Evolutionary conservation across 495 filamentous ascomycete genomes (phyloP).

Genomic region (Penicillium herquei): DNA sequence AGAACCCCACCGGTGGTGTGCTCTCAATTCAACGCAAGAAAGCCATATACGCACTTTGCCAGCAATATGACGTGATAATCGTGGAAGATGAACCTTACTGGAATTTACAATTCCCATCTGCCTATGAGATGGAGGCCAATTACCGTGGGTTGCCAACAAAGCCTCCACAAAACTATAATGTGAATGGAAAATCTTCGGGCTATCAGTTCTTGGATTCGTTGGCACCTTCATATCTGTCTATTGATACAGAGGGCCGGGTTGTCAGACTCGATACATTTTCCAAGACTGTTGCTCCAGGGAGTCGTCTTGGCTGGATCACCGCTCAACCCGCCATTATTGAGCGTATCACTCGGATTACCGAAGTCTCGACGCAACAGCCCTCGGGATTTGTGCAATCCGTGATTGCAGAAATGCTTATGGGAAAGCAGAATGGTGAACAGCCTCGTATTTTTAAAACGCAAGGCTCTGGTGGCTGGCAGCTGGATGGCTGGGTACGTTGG

Average conservation of each 20-base stretch:
- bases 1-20: slow-evolving; percentile 83
- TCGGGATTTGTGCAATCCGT: slow-evolving; percentile 85
- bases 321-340: slow-evolving; percentile 77
- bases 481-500: slow-evolving; percentile 87
- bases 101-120: slow-evolving; percentile 86
- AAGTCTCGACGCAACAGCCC: slow-evolving; percentile 76
- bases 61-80: slow-evolving; percentile 85
- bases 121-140: slow-evolving; percentile 36
- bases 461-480: slow-evolving; percentile 63
- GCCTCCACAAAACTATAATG: slow-evolving; percentile 43
- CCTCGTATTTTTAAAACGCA: slow-evolving; percentile 26
- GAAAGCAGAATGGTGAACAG: slow-evolving; percentile 48
- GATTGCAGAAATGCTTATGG: slow-evolving; percentile 74
- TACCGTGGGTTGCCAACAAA: slow-evolving; percentile 27
- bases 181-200: slow-evolving; percentile 58
- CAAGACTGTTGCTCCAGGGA: slow-evolving; percentile 77
- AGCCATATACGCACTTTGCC: slow-evolving; percentile 77
- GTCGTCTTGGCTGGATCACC: slow-evolving; percentile 75
- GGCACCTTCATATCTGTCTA: slow-evolving; percentile 69
- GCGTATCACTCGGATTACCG: slow-evolving; percentile 67
- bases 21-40: slow-evolving; percentile 67
- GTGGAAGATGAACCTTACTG: slow-evolving; percentile 96
- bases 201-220: slow-evolving; percentile 80
- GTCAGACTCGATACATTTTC: slow-evolving; percentile 81
- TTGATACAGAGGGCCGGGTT: slow-evolving; percentile 85